A percentile compares a stretch with the other conserved stretches of the same genome.
Evolutionary conservation across 2,329 filamentous ascomycete genomes (phyloP).

Genomic region (Neoscytalidium dimidiatum): DNA sequence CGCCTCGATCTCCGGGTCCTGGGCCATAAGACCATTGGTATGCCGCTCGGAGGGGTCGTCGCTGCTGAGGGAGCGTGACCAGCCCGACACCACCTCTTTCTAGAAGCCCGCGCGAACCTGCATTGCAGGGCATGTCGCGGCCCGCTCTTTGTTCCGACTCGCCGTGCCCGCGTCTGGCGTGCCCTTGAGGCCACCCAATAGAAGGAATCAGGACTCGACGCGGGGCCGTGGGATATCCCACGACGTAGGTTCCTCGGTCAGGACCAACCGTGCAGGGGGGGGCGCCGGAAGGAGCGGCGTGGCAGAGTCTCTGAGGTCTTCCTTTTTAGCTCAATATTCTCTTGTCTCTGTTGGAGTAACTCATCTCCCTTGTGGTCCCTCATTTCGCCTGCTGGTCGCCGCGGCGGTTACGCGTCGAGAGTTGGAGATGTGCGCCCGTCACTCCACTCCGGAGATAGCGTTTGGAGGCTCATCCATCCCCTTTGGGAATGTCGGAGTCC

Average conservation of each 20-base stretch:
- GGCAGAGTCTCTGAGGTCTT: neutral
- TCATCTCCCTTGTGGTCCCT: slow-evolving; percentile 6
- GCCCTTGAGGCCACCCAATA: slow-evolving; percentile 16
- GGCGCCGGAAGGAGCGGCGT: neutral
- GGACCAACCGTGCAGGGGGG: neutral
- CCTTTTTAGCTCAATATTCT: slow-evolving; percentile 14
- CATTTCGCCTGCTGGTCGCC: slow-evolving; percentile 8
- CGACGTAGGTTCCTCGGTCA: slow-evolving; percentile 10
- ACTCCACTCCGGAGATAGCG: slow-evolving; percentile 16
- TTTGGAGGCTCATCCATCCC: slow-evolving; percentile 2
- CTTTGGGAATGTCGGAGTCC: neutral
- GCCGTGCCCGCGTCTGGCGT: slow-evolving; percentile 11
- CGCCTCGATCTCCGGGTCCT: slow-evolving; percentile 14
- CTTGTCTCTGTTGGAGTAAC: neutral
- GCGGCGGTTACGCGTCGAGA: slow-evolving; percentile 13
- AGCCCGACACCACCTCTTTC: slow-evolving; percentile 6
- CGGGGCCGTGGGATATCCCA: slow-evolving; percentile 15
- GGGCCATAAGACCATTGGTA: slow-evolving; percentile 12
- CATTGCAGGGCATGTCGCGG: neutral
- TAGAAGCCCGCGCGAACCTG: slow-evolving; percentile 14
- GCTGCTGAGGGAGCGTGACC: slow-evolving; percentile 16
- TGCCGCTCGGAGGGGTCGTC: slow-evolving; percentile 1
- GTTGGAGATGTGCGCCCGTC: slow-evolving; percentile 8
- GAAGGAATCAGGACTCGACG: slow-evolving; percentile 5
- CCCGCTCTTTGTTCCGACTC: slow-evolving; percentile 19